Evolutionary conservation across 2,329 filamentous ascomycete species (phyloP).

Genomic region (Truncatella angustata): DNA sequence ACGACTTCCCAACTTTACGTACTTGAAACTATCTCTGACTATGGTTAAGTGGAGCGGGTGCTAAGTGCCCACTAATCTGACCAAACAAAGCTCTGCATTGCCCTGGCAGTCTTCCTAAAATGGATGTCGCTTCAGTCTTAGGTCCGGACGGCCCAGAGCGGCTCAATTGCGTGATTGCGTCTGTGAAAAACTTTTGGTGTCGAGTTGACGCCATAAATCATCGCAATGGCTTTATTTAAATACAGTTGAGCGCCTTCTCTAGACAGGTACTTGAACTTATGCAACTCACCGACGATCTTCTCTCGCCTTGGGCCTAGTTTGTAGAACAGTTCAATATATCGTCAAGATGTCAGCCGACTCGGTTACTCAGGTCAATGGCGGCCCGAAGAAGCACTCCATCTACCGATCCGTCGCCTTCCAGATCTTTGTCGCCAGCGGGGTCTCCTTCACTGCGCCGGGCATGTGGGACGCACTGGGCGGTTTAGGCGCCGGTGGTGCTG

Average conservation of each 20-base stretch:
- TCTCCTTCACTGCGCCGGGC: slow-evolving; percentile 38
- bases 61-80: not conserved
- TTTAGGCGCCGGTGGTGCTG: slow-evolving; percentile 39
- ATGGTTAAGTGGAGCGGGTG: not conserved
- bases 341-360: not conserved
- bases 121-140: slow-evolving; percentile 1
- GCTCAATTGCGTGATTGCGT: slow-evolving; percentile 1
- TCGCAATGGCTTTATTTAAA: not conserved
- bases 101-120: not conserved
- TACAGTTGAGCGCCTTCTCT: not conserved
- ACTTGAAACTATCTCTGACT: not conserved
- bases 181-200: slow-evolving; percentile 3
- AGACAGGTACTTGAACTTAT: not conserved
- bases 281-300: not conserved
- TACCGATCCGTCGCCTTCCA: slow-evolving; percentile 34
- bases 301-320: not conserved
- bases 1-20: no score
- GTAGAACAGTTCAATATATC: not conserved
- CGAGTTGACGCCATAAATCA: not conserved
- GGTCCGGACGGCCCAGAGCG: not conserved
- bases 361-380: not conserved
- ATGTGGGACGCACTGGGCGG: slow-evolving; percentile 43
- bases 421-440: slow-evolving; percentile 36
- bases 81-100: not conserved
- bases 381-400: slow-evolving; percentile 20